phyloP scores from a whole-genome alignment of 1,139 yeast species.

The Suhomyces terraborum region DNA sequence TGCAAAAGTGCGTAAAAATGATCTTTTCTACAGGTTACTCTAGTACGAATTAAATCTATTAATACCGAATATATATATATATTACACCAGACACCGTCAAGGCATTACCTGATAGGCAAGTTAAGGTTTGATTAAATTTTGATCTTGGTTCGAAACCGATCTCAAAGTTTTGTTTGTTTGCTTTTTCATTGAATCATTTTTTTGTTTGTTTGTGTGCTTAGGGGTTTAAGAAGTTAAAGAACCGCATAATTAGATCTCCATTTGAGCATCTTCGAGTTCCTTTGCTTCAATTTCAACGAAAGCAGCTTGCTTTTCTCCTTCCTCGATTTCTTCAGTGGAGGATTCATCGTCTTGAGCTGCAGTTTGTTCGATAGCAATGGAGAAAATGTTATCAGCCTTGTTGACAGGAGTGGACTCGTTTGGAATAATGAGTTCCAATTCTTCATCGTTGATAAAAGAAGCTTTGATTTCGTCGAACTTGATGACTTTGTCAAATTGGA shows the following conservation, averaged over 20 bases:
- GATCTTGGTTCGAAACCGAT: neutral
- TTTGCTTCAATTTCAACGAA: constrained; percentile 4
- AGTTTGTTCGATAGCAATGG: constrained; percentile 29
- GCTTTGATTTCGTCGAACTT: constrained; percentile 45
- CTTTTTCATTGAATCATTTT: neutral
- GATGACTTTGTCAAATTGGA: constrained; percentile 46
- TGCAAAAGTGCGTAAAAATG: neutral
- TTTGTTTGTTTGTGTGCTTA: neutral
- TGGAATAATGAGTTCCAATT: constrained; percentile 49
- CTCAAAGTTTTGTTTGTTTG: constrained; percentile 2
- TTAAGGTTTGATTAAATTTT: constrained; percentile 1
- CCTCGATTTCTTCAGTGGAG: constrained; percentile 16
- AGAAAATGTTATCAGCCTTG: constrained; percentile 26
- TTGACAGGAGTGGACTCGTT: constrained; percentile 33
- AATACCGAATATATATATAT: constrained; percentile 10
- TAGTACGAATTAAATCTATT: constrained; percentile 10
- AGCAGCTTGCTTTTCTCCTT: constrained; percentile 6
- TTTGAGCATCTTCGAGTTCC: constrained; percentile 12
- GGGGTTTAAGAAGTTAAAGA: neutral
- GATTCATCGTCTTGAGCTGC: constrained; percentile 17
- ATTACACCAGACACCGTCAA: constrained; percentile 12
- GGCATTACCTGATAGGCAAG: constrained; percentile 8
- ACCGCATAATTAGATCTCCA: constrained; percentile 10
- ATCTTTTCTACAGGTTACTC: neutral
- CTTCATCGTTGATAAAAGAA: constrained; percentile 39